Conservation (phyloP, 108 stramenopile species). For the Nitzschia sp. region DNA sequence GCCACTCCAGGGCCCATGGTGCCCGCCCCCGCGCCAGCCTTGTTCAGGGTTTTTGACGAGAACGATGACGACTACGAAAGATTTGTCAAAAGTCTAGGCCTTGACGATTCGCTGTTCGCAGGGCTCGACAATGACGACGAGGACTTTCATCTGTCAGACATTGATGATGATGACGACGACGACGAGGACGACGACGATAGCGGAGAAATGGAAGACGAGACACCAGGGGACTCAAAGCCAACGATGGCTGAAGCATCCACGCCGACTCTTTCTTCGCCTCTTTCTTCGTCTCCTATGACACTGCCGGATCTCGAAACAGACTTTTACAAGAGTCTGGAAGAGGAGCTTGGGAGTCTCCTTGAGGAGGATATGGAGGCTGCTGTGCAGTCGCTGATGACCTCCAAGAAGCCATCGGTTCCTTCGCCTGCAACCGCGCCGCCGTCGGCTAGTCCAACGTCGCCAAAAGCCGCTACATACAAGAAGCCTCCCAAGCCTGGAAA, state of each 20-base stretch:
- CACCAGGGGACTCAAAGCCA: not conserved
- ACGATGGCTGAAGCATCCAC: constrained; percentile 5
- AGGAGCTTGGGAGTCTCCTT: constrained; percentile 61
- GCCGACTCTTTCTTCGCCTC: constrained; percentile 17
- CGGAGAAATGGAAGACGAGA: constrained; percentile 15
- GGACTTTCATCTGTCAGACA: constrained; percentile 34
- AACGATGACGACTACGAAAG: constrained; percentile 33
- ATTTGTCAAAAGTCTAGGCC: constrained; percentile 30
- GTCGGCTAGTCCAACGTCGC: not conserved
- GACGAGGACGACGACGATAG: constrained; percentile 41
- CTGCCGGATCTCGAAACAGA: constrained; percentile 13
- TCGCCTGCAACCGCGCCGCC: constrained; percentile 1
- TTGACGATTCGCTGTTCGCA: constrained; percentile 22
- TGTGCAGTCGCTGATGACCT: constrained; percentile 61
- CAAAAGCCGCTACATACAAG: constrained; percentile 2
- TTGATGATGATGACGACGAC: constrained; percentile 46
- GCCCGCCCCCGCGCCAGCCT: not conserved
- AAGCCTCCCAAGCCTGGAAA: not conserved
- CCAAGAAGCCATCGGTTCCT: constrained; percentile 40
- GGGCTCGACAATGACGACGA: constrained; percentile 31
- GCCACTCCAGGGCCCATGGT: not conserved
- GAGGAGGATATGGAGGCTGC: constrained; percentile 90
- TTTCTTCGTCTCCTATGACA: constrained; percentile 12
- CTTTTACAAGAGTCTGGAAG: constrained; percentile 63
- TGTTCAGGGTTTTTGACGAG: constrained; percentile 6